Evolutionary conservation across 371 early-diverging fungal genomes (phyloP).

Genomic region (Mortierella polycephala): DNA sequence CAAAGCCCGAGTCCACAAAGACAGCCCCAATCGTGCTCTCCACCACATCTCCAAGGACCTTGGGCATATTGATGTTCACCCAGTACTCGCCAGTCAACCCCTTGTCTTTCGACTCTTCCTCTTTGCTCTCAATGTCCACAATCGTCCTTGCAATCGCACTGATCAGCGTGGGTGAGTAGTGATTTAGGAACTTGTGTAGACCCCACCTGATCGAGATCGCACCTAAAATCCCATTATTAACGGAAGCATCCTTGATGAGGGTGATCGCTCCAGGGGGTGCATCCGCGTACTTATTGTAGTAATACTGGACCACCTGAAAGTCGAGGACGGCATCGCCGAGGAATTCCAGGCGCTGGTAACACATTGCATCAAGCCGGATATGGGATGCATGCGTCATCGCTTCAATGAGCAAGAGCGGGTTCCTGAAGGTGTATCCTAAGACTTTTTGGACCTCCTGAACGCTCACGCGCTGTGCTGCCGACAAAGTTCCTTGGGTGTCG

Average conservation of each 20-base stretch:
- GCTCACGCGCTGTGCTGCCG: background rate
- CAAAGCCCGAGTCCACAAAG: constrained; percentile 84
- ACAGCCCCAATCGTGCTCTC: constrained; percentile 93
- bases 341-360: constrained; percentile 95
- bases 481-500: background rate
- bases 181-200: constrained; percentile 74
- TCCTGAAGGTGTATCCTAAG: constrained; percentile 78
- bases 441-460: constrained; percentile 53
- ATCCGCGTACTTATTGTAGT: constrained; percentile 69
- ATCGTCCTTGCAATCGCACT: constrained; percentile 62
- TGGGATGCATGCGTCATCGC: constrained; percentile 90
- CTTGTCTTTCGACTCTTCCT: constrained; percentile 23
- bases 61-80: constrained; percentile 81
- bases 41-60: constrained; percentile 87
- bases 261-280: constrained; percentile 78
- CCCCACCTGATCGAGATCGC: constrained; percentile 72
- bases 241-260: constrained; percentile 85
- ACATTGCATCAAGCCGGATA: constrained; percentile 64
- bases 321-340: constrained; percentile 95
- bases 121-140: constrained; percentile 56
- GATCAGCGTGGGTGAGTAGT: constrained; percentile 66
- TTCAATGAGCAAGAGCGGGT: constrained; percentile 72
- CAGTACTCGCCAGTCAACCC: constrained; percentile 70
- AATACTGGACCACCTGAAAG: constrained; percentile 78
- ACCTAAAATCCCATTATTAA: constrained; percentile 87